These are phyloP conservation scores for Neofusicoccum kwambonambiense DNA, from an alignment of 2,329 filamentous ascomycete genomes.

Conservation along the genomic window DNA sequence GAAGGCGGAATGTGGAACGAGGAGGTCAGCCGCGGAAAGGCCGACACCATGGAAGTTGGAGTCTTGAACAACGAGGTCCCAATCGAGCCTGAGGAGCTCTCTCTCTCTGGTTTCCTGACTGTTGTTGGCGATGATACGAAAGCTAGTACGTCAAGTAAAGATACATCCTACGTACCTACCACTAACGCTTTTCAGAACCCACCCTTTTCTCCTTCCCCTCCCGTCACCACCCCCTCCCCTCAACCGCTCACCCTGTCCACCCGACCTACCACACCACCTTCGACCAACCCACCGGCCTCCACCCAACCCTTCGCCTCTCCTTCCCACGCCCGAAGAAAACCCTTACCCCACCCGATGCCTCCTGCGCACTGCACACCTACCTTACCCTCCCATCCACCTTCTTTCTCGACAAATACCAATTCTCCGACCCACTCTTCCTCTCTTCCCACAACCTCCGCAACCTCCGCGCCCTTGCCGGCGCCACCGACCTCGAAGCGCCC, in stretches of 20 bases:
- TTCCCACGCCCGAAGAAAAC: slow-evolving; percentile 50
- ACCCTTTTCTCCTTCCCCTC: slow-evolving; percentile 82
- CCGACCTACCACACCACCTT: slow-evolving; percentile 63
- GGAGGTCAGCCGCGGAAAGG: slow-evolving; percentile 32
- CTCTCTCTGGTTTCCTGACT: slow-evolving; percentile 73
- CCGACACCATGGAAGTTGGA: slow-evolving; percentile 73
- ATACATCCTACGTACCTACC: neutral
- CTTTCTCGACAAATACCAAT: slow-evolving; percentile 86
- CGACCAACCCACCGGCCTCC: slow-evolving; percentile 72
- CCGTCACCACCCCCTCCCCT: slow-evolving; percentile 64
- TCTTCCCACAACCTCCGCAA: slow-evolving; percentile 73
- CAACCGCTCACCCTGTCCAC: slow-evolving; percentile 49
- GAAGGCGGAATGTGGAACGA: slow-evolving; percentile 30
- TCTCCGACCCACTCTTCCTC: slow-evolving; percentile 73
- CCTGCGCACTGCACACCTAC: slow-evolving; percentile 75
- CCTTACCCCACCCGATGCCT: slow-evolving; percentile 46
- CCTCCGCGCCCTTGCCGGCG: slow-evolving; percentile 67
- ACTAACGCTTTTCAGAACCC: slow-evolving; percentile 49
- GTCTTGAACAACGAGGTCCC: slow-evolving; percentile 67
- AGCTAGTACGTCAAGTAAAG: slow-evolving; percentile 49
- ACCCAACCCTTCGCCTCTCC: slow-evolving; percentile 72
- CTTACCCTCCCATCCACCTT: slow-evolving; percentile 77
- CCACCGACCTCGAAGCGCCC: slow-evolving; percentile 87
- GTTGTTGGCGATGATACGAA: slow-evolving; percentile 73
- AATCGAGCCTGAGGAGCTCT: slow-evolving; percentile 69